Evolutionary conservation across 2,329 filamentous ascomycete species (phyloP).

Genomic region (Aureobasidium sp.): DNA sequence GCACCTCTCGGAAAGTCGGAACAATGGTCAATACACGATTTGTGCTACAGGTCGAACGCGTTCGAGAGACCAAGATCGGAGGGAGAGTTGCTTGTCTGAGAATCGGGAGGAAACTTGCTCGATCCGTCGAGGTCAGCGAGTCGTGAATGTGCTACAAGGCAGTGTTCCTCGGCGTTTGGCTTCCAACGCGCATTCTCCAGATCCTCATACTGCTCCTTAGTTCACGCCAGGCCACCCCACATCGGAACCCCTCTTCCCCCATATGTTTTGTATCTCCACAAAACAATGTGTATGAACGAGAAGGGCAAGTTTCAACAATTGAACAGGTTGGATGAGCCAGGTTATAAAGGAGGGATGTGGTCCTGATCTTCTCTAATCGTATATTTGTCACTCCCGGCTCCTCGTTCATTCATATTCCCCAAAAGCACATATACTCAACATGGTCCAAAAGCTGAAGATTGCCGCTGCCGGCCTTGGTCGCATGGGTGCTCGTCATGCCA

Average conservation of each 20-base stretch:
- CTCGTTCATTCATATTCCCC: neutral
- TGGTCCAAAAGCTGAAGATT: slow-evolving; percentile 33
- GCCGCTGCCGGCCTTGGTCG: slow-evolving; percentile 46
- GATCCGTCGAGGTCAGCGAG: neutral
- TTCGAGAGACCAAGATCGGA: too few species aligned
- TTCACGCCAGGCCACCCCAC: neutral
- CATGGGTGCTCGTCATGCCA: slow-evolving; percentile 48
- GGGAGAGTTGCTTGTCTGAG: neutral
- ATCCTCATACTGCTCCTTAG: too few species aligned
- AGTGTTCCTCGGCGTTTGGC: too few species aligned
- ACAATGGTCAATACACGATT: too few species aligned
- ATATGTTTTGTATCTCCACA: neutral
- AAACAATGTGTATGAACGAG: neutral
- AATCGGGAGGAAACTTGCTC: neutral
- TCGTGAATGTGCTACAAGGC: neutral
- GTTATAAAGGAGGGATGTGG: neutral
- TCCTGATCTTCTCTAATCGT: too few species aligned
- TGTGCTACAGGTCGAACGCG: neutral
- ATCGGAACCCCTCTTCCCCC: neutral
- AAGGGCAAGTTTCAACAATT: neutral
- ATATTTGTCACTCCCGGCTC: neutral
- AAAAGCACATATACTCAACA: neutral
- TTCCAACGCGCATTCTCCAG: too few species aligned
- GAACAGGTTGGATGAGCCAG: neutral
- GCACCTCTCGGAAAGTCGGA: neutral